phyloP scores from a whole-genome alignment of 2,329 filamentous ascomycete genomes.

The Aspergillus hiratsukae region DNA sequence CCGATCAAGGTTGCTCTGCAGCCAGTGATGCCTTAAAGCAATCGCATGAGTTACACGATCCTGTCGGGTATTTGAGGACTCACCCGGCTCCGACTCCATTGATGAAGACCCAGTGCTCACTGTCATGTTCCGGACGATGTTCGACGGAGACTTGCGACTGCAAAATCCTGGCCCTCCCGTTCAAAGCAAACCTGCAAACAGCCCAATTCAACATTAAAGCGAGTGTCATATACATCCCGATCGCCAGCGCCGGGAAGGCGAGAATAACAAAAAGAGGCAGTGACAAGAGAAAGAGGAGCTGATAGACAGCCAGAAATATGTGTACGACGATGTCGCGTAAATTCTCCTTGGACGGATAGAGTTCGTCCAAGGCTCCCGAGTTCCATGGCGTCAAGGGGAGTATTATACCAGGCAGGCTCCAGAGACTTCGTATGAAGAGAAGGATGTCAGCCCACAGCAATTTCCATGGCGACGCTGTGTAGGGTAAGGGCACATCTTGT shows the following conservation, averaged over 20 bases:
- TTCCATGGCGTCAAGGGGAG: slow-evolving; percentile 52
- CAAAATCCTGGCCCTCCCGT: slow-evolving; percentile 49
- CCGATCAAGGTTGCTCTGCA: slow-evolving; percentile 66
- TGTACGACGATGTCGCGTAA: slow-evolving; percentile 56
- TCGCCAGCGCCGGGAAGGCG: slow-evolving; percentile 38
- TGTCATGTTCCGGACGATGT: slow-evolving; percentile 39
- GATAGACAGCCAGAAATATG: slow-evolving; percentile 53
- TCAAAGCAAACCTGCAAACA: slow-evolving; percentile 31
- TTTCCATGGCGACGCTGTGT: slow-evolving; percentile 36
- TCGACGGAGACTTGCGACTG: slow-evolving; percentile 22
- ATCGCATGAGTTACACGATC: slow-evolving; percentile 4
- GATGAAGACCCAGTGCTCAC: slow-evolving; percentile 75
- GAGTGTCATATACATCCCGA: slow-evolving; percentile 23
- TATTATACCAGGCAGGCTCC: slow-evolving; percentile 55
- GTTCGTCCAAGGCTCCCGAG: slow-evolving; percentile 57
- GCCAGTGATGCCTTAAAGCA: slow-evolving; percentile 52
- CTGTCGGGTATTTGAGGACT: not conserved
- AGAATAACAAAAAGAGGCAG: slow-evolving; percentile 48
- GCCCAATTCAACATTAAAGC: slow-evolving; percentile 26
- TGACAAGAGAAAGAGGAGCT: slow-evolving; percentile 56
- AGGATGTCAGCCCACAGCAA: slow-evolving; percentile 39
- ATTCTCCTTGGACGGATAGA: slow-evolving; percentile 57
- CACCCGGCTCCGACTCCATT: slow-evolving; percentile 59
- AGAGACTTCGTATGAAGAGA: slow-evolving; percentile 31
- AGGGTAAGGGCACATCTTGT: slow-evolving; percentile 26